These are phyloP conservation scores for Aspergillus sclerotiicarbonarius DNA, from an alignment of 495 filamentous ascomycete species.

Conservation along the genomic window DNA sequence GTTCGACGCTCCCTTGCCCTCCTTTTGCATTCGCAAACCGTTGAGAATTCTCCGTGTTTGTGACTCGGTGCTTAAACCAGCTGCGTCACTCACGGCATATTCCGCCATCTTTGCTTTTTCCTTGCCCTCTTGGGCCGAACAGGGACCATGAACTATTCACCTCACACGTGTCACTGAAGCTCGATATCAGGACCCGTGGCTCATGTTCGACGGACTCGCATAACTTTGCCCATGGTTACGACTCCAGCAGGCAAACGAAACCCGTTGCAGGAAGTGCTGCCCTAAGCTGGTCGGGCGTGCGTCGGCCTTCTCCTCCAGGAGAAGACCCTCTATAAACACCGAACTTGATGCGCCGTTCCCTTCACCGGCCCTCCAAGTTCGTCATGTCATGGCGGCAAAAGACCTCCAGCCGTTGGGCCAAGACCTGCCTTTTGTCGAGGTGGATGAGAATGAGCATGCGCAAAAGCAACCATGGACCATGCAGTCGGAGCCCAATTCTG, in stretches of 20 bases:
- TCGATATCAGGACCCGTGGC: neutral
- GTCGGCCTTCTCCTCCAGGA: slow-evolving; percentile 1
- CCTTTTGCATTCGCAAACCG: neutral
- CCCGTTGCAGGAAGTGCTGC: neutral
- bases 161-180: neutral
- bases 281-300: neutral
- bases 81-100: neutral
- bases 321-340: neutral
- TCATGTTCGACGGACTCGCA: neutral
- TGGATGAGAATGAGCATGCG: slow-evolving; percentile 9
- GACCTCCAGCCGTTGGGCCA: slow-evolving; percentile 18
- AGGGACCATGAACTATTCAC: neutral
- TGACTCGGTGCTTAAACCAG: neutral
- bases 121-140: neutral
- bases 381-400: slow-evolving; percentile 37
- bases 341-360: slow-evolving; percentile 3
- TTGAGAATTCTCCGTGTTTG: neutral
- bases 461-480: slow-evolving; percentile 10
- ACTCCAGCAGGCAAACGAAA: neutral
- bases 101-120: neutral
- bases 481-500: neutral
- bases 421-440: slow-evolving; percentile 14
- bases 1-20: no score
- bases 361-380: slow-evolving; percentile 5
- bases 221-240: neutral